Percentiles rank a stretch among this genome's conserved stretches.
Conservation (phyloP, 2,329 filamentous ascomycete genomes). For the Emmonsia crescens region DNA sequence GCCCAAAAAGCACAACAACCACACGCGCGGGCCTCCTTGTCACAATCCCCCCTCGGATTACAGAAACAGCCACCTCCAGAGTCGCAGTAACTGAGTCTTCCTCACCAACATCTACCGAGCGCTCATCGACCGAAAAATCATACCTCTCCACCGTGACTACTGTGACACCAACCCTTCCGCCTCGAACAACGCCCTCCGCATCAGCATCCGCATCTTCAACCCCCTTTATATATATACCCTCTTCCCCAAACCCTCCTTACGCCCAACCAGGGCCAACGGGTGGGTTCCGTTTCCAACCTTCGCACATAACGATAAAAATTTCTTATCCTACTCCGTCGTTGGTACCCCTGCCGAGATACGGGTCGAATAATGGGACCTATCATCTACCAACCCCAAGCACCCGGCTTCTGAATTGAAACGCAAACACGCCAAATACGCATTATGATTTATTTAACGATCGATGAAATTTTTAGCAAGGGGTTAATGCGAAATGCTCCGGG, state of each 20-base stretch:
- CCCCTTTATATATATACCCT: neutral
- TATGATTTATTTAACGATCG: neutral
- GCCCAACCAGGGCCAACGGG: neutral
- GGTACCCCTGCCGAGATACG: neutral
- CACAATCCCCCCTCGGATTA: conserved; percentile 10
- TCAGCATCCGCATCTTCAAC: neutral
- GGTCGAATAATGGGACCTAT: neutral
- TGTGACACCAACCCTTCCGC: neutral
- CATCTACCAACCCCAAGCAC: neutral
- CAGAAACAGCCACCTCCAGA: conserved; percentile 9
- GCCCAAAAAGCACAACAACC: conserved; percentile 5
- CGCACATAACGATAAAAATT: neutral
- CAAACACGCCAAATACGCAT: neutral
- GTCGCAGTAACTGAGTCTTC: conserved; percentile 5
- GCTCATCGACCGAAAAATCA: neutral
- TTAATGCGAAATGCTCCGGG: neutral
- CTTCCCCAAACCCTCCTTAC: neutral
- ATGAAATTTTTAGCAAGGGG: neutral
- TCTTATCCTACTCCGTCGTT: neutral
- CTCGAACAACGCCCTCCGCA: neutral
- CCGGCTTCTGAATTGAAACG: neutral
- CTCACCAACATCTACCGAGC: neutral
- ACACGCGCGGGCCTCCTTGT: conserved; percentile 7
- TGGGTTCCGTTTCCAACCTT: neutral
- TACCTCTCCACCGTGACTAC: neutral